Percentiles rank a stretch among this genome's conserved stretches.
Evolutionary conservation across 2,329 filamentous ascomycete genomes (phyloP).

Genomic region (Ceratocystis eucalypticola): DNA sequence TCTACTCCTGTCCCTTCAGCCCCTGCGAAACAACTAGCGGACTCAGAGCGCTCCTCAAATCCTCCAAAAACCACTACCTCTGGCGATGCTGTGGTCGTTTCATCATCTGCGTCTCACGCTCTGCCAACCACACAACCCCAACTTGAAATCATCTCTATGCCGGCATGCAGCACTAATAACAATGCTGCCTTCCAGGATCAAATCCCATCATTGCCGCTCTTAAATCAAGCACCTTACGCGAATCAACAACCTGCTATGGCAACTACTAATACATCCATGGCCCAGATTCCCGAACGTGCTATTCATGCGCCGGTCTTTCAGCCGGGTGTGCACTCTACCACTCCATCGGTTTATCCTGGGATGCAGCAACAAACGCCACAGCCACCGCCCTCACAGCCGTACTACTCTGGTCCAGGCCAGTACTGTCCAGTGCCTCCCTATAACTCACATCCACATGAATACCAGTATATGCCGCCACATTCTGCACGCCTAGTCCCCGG

Average conservation of each 20-base stretch:
- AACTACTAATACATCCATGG: slow-evolving; percentile 38
- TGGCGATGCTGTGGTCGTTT: slow-evolving; percentile 6
- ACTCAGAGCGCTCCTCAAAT: too few relatives aligned
- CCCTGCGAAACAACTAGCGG: background rate
- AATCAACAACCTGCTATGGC: background rate
- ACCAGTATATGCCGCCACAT: slow-evolving; percentile 23
- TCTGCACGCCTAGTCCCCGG: slow-evolving; percentile 21
- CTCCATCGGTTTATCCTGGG: slow-evolving; percentile 39
- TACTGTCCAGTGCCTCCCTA: background rate
- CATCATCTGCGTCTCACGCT: background rate
- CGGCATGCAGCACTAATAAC: slow-evolving; percentile 39
- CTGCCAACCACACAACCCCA: slow-evolving; percentile 39
- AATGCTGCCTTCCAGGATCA: slow-evolving; percentile 1
- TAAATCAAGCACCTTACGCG: background rate
- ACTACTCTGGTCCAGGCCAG: background rate
- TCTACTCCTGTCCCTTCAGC: background rate
- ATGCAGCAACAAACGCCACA: slow-evolving; percentile 28
- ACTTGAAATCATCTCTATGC: slow-evolving; percentile 30
- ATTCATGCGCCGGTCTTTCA: slow-evolving; percentile 88
- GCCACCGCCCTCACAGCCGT: background rate
- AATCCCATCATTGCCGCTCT: background rate
- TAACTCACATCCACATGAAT: slow-evolving; percentile 25
- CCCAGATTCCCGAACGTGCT: slow-evolving; percentile 82
- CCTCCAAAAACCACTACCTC: slow-evolving; percentile 5
- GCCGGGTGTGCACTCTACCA: slow-evolving; percentile 33